Conservation (phyloP, 345 rosid species). For the Pistacia atlantica region DNA sequence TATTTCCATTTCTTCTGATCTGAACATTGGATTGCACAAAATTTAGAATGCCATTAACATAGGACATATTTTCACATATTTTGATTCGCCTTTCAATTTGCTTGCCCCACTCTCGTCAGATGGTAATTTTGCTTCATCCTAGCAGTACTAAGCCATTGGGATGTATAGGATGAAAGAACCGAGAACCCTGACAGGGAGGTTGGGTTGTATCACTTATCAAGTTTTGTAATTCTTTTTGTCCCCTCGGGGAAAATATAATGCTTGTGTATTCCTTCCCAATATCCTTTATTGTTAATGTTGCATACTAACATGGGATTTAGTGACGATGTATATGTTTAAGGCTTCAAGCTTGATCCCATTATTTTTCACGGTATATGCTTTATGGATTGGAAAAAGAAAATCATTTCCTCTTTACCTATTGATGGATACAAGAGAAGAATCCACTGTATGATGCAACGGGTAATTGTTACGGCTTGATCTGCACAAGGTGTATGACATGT, state of each 20-base stretch:
- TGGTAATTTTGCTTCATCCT: conserved; percentile 32
- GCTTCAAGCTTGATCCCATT: too few species aligned
- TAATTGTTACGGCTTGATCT: too few species aligned
- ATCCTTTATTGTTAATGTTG: not conserved
- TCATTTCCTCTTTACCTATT: too few species aligned
- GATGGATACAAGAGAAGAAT: too few species aligned
- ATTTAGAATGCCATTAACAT: conserved; percentile 18
- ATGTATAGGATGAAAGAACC: conserved; percentile 30
- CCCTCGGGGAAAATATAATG: not conserved
- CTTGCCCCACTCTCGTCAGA: not conserved
- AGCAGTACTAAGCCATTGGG: conserved; percentile 46
- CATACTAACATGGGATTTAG: not conserved
- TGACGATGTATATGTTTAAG: too few species aligned
- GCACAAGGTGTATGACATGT: too few species aligned
- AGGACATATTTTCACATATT: not conserved
- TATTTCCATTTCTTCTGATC: conserved; percentile 86
- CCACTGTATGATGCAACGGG: too few species aligned
- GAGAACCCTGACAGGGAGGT: not conserved
- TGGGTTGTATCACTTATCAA: not conserved
- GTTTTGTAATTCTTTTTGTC: not conserved
- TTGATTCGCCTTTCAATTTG: not conserved
- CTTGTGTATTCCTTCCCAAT: not conserved
- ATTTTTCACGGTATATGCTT: too few species aligned
- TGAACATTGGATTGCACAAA: conserved; percentile 80
- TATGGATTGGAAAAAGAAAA: too few species aligned